These are phyloP conservation scores for Kalmusia sp. DNA, from an alignment of 2,329 filamentous ascomycete genomes.

Conservation along the genomic window DNA sequence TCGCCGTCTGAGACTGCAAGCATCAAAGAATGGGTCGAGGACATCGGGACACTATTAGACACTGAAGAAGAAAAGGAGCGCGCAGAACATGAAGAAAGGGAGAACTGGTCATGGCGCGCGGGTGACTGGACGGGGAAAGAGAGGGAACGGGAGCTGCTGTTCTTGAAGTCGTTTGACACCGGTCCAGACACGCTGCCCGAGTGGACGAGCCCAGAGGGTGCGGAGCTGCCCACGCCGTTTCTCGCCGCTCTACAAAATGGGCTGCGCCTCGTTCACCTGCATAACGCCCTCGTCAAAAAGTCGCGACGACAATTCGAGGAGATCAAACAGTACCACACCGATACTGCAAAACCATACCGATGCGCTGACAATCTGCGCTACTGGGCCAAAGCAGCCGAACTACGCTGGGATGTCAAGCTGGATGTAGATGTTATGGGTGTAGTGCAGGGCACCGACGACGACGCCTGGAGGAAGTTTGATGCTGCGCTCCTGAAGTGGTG, in stretches of 20 bases:
- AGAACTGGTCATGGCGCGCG: slow-evolving; percentile 80
- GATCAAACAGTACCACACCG: slow-evolving; percentile 88
- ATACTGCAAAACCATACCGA: slow-evolving; percentile 93
- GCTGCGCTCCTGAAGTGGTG: slow-evolving; percentile 84
- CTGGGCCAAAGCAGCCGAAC: slow-evolving; percentile 95
- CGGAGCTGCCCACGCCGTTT: slow-evolving; percentile 73
- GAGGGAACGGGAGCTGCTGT: slow-evolving; percentile 79
- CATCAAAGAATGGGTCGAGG: slow-evolving; percentile 80
- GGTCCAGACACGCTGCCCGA: slow-evolving; percentile 66
- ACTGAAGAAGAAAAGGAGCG: slow-evolving; percentile 80
- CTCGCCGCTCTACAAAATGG: slow-evolving; percentile 78
- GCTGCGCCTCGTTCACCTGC: slow-evolving; percentile 80
- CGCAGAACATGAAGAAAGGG: slow-evolving; percentile 73
- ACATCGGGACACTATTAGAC: slow-evolving; percentile 77
- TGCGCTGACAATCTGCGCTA: slow-evolving; percentile 92
- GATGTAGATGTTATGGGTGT: slow-evolving; percentile 85
- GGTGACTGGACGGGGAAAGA: slow-evolving; percentile 77
- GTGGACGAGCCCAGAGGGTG: slow-evolving; percentile 67
- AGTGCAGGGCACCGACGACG: slow-evolving; percentile 74
- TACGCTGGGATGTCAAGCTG: slow-evolving; percentile 88
- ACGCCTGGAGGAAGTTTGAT: slow-evolving; percentile 84
- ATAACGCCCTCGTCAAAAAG: slow-evolving; percentile 86
- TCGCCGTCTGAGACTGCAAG: slow-evolving; percentile 77
- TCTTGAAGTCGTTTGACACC: slow-evolving; percentile 77
- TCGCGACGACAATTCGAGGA: slow-evolving; percentile 87